A percentile compares a stretch with the other conserved stretches of the same genome.
Evolutionary conservation across 2,329 filamentous ascomycete genomes (phyloP).

Genomic region (Pyrenochaeta sp.): DNA sequence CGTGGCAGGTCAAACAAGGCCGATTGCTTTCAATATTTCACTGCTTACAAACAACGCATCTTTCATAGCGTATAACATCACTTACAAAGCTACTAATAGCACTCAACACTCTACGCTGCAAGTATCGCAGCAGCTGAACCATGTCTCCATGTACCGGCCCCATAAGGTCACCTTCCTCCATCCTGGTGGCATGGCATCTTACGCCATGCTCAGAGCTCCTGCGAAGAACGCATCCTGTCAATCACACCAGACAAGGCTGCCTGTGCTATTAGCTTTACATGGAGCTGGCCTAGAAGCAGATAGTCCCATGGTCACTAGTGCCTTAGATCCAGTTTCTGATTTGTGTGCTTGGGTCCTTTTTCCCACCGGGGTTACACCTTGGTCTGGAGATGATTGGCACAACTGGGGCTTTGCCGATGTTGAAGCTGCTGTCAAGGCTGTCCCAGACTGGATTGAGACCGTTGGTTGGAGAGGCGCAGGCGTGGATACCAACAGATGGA

Average conservation of each 20-base stretch:
- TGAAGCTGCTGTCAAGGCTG: slow-evolving; percentile 60
- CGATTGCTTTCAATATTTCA: slow-evolving; percentile 49
- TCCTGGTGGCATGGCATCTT: slow-evolving; percentile 63
- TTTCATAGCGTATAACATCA: slow-evolving; percentile 33
- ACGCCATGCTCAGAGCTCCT: slow-evolving; percentile 65
- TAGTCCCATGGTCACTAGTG: slow-evolving; percentile 55
- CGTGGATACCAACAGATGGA: slow-evolving; percentile 58
- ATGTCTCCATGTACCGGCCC: slow-evolving; percentile 48
- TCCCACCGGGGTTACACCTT: slow-evolving; percentile 65
- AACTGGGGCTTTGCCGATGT: slow-evolving; percentile 66
- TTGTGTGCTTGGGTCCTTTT: slow-evolving; percentile 65
- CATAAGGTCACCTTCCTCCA: slow-evolving; percentile 66
- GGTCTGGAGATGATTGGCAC: slow-evolving; percentile 70
- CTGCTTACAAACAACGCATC: slow-evolving; percentile 31
- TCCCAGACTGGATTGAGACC: slow-evolving; percentile 60
- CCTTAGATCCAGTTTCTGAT: slow-evolving; percentile 60
- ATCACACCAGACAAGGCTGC: slow-evolving; percentile 40
- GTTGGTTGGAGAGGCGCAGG: slow-evolving; percentile 59
- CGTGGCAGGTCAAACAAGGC: slow-evolving; percentile 53
- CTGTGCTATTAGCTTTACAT: slow-evolving; percentile 63
- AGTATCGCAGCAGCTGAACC: slow-evolving; percentile 37
- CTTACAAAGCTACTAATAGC: slow-evolving; percentile 29
- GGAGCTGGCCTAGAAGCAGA: slow-evolving; percentile 67
- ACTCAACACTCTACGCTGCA: slow-evolving; percentile 22
- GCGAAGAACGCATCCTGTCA: slow-evolving; percentile 49